Percentiles rank a stretch among this genome's conserved stretches.
Evolutionary conservation across 2,329 filamentous ascomycete species (phyloP).

Genomic region (Sporothrix brunneoviolacea): DNA sequence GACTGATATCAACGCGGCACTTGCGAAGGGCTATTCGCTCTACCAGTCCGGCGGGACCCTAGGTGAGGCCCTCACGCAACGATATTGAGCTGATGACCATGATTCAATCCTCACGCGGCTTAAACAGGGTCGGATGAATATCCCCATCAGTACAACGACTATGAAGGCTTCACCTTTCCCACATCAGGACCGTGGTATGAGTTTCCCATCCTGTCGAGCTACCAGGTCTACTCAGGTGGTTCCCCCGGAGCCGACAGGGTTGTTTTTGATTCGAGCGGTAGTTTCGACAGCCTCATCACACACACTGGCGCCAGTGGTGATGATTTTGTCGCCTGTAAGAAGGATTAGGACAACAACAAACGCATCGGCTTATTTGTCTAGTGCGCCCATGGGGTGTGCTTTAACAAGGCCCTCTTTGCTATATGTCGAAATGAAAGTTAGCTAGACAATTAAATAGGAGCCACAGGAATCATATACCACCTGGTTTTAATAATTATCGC

Average conservation of each 20-base stretch:
- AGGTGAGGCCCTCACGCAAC: too few species aligned
- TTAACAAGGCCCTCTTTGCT: too few species aligned
- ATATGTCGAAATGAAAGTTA: too few species aligned
- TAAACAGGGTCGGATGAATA: slow-evolving; percentile 26
- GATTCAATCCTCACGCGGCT: too few species aligned
- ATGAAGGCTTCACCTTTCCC: slow-evolving; percentile 37
- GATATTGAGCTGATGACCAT: too few species aligned
- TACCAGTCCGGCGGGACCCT: slow-evolving; percentile 22
- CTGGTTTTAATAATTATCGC: too few species aligned
- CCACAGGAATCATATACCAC: too few species aligned
- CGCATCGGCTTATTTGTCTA: too few species aligned
- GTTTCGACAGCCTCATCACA: slow-evolving; percentile 54
- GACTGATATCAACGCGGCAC: slow-evolving; percentile 27
- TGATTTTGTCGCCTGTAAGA: slow-evolving; percentile 52
- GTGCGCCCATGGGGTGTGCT: too few species aligned
- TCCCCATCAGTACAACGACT: slow-evolving; percentile 38
- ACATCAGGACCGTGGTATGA: slow-evolving; percentile 35
- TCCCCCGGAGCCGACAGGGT: slow-evolving; percentile 58
- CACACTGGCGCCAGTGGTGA: slow-evolving; percentile 59
- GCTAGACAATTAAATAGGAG: too few species aligned
- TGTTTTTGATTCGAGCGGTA: slow-evolving; percentile 49
- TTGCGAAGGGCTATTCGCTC: slow-evolving; percentile 29
- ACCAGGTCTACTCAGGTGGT: slow-evolving; percentile 37
- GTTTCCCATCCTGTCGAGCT: slow-evolving; percentile 34
- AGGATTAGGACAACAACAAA: too few species aligned